Percentiles rank a stretch among this genome's conserved stretches.
phyloP scores from a whole-genome alignment of 352 stramenopile species.

The Phytophthora cryptogea region DNA sequence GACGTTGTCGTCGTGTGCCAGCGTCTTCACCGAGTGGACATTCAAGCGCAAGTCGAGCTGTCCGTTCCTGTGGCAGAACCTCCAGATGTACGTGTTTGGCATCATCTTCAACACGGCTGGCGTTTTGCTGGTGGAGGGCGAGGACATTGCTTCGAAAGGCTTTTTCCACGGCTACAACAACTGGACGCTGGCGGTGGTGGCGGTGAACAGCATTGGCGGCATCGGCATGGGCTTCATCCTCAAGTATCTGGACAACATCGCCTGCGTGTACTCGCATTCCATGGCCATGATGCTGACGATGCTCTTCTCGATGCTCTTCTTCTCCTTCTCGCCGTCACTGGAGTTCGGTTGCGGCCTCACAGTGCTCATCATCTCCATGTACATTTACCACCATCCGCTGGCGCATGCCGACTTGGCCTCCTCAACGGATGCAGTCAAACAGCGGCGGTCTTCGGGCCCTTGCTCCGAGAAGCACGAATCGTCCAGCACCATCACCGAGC shows the following conservation, averaged over 20 bases:
- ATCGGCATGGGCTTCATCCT: slow-evolving; percentile 83
- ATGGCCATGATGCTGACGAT: slow-evolving; percentile 91
- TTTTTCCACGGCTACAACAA: slow-evolving; percentile 85
- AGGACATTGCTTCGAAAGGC: slow-evolving; percentile 47
- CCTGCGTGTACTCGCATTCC: slow-evolving; percentile 82
- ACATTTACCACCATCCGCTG: slow-evolving; percentile 81
- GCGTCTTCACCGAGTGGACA: slow-evolving; percentile 85
- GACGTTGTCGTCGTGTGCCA: slow-evolving; percentile 81
- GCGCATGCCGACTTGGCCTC: slow-evolving; percentile 16
- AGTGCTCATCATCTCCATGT: slow-evolving; percentile 87
- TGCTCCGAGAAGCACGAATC: slow-evolving; percentile 16
- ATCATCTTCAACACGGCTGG: slow-evolving; percentile 82
- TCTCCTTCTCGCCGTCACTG: slow-evolving; percentile 79
- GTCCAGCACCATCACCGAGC: slow-evolving; percentile 6
- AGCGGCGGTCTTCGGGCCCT: slow-evolving; percentile 17
- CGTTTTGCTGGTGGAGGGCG: slow-evolving; percentile 50
- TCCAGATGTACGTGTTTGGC: slow-evolving; percentile 80
- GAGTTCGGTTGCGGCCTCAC: slow-evolving; percentile 83
- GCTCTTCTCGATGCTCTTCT: slow-evolving; percentile 88
- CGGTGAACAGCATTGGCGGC: slow-evolving; percentile 74
- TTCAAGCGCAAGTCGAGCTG: slow-evolving; percentile 81
- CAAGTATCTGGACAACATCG: slow-evolving; percentile 92
- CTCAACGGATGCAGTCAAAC: slow-evolving; percentile 10
- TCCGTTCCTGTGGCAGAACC: slow-evolving; percentile 85
- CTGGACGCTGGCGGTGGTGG: slow-evolving; percentile 79